Evolutionary conservation across 148 eudicot genomes (phyloP).

Genomic region (Rhododendron mucronatum): DNA sequence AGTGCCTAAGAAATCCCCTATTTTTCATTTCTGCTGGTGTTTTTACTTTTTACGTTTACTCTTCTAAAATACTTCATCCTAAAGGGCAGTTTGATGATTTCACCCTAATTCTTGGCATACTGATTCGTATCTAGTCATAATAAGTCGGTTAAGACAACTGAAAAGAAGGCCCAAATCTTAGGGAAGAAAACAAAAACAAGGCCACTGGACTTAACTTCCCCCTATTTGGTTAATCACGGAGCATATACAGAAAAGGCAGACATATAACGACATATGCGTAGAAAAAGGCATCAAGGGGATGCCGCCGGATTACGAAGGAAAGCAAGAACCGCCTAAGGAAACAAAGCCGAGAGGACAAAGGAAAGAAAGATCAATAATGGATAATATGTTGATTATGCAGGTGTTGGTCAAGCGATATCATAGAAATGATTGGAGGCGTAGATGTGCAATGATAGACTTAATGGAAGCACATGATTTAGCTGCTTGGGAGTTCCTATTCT

Average conservation of each 20-base stretch:
- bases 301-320: not conserved
- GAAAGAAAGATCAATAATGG: not conserved
- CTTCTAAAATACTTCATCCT: not conserved
- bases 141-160: not conserved
- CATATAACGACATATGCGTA: not conserved
- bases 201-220: not conserved
- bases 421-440: not conserved
- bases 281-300: not conserved
- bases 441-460: not conserved
- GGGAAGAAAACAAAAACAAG: not conserved
- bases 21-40: not conserved
- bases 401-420: not conserved
- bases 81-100: not conserved
- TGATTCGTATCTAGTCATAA: not conserved
- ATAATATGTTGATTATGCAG: not conserved
- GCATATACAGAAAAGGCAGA: not conserved
- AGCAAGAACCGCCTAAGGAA: not conserved
- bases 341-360: not conserved
- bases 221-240: not conserved
- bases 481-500: not conserved
- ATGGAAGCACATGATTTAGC: not conserved
- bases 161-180: not conserved
- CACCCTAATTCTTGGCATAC: not conserved
- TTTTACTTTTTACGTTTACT: not conserved
- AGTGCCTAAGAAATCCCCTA: not conserved